Percentiles rank a stretch among this genome's conserved stretches.
These are phyloP conservation scores for Yamadazyma trypodendri DNA, from an alignment of 1,139 yeast genomes.

Conservation along the genomic window DNA sequence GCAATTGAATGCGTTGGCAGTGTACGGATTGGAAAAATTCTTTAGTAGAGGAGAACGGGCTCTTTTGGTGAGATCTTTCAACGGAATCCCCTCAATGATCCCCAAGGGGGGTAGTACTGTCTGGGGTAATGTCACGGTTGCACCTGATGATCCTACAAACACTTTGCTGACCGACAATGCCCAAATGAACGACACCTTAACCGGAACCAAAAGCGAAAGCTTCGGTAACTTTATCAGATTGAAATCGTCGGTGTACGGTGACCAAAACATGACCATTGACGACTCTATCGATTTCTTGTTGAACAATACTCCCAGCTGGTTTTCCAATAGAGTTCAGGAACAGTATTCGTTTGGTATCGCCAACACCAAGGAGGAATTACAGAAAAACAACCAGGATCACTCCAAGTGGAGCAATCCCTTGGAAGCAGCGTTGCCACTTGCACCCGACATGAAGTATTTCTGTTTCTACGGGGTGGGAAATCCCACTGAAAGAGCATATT, in stretches of 20 bases:
- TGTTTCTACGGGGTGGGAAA: conserved; percentile 96
- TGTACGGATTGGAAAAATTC: conserved; percentile 90
- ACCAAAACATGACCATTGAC: conserved; percentile 57
- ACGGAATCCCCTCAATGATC: conserved; percentile 92
- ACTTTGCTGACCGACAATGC: conserved; percentile 23
- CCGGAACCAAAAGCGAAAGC: conserved; percentile 38
- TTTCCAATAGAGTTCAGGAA: conserved; percentile 56
- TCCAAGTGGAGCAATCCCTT: conserved; percentile 90
- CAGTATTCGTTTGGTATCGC: conserved; percentile 84
- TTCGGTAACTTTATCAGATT: conserved; percentile 80
- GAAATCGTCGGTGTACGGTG: conserved; percentile 27
- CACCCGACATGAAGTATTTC: conserved; percentile 86
- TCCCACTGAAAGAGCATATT: conserved; percentile 91
- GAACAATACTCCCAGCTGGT: conserved; percentile 74
- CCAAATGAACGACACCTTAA: conserved; percentile 19
- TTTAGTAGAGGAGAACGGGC: conserved; percentile 87
- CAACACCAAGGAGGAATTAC: conserved; percentile 54
- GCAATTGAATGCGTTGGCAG: conserved; percentile 87
- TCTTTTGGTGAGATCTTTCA: conserved; percentile 81
- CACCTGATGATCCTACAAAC: conserved; percentile 61
- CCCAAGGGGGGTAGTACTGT: conserved; percentile 91
- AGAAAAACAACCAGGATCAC: conserved; percentile 62
- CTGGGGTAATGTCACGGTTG: conserved; percentile 70
- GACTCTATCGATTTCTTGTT: conserved; percentile 67
- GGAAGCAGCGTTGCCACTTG: conserved; percentile 86